Percentiles rank a stretch among this genome's conserved stretches.
phyloP scores from a whole-genome alignment of 305 asterid genomes.

The Rubia balearica region DNA sequence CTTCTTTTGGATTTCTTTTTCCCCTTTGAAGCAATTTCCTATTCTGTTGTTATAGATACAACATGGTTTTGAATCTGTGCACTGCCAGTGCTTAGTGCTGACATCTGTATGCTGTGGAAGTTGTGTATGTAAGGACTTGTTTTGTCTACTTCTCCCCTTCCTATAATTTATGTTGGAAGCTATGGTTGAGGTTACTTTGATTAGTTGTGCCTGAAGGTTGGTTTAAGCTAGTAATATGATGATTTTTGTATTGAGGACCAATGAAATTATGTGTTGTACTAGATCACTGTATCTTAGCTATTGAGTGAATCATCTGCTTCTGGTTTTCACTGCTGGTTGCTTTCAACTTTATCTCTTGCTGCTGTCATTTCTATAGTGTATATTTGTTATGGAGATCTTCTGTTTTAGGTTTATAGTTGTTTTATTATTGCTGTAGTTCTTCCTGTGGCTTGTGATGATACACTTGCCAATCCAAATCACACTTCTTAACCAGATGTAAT shows the following conservation, averaged over 20 bases:
- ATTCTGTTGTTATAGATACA: not conserved
- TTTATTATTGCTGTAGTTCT: too few species aligned
- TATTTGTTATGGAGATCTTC: not conserved
- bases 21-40: not conserved
- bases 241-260: not conserved
- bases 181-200: not conserved
- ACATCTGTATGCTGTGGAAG: too few species aligned
- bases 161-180: not conserved
- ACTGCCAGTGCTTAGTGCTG: not conserved
- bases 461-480: not conserved
- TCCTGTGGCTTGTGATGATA: too few species aligned
- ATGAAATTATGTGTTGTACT: not conserved
- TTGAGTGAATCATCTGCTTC: not conserved
- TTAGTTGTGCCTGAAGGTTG: conserved; percentile 2
- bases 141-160: not conserved
- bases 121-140: not conserved
- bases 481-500: not conserved
- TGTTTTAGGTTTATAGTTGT: not conserved
- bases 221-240: not conserved
- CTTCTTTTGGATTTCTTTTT: conserved; percentile 7
- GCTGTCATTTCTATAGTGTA: not conserved
- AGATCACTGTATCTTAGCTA: not conserved
- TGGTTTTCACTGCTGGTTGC: not conserved
- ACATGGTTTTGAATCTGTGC: not conserved
- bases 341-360: not conserved